A percentile compares a stretch with the other conserved stretches of the same genome.
Conservation (phyloP, 202 grass and related monocot species). For the Eragrostis tef region DNA sequence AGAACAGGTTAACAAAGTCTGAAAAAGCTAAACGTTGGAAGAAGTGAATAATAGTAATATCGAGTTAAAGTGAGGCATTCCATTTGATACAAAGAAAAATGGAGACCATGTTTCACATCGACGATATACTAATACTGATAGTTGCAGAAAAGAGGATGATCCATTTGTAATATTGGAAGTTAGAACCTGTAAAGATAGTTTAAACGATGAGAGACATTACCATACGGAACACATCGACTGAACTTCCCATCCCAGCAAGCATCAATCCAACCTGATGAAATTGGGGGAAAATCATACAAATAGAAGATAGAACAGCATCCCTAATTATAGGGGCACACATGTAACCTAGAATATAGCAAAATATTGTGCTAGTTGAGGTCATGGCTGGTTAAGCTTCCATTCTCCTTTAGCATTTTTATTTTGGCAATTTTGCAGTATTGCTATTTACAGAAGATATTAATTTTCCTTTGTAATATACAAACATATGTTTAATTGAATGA, state of each 20-base stretch:
- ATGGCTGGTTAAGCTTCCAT: neutral
- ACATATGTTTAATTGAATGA: neutral
- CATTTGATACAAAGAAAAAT: neutral
- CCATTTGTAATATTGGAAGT: slow-evolving; percentile 1
- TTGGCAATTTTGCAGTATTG: neutral
- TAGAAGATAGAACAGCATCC: slow-evolving; percentile 1
- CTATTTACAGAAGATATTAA: neutral
- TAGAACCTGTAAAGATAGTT: neutral
- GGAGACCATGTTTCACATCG: neutral
- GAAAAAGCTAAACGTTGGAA: neutral
- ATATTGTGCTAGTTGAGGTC: neutral
- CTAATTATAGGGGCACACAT: neutral
- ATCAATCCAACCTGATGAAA: slow-evolving; percentile 86
- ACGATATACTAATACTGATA: neutral
- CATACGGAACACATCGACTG: slow-evolving; percentile 80
- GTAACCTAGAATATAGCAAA: neutral
- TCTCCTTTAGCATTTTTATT: neutral
- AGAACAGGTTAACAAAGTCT: slow-evolving; percentile 19
- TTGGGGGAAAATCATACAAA: slow-evolving; percentile 12
- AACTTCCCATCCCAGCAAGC: slow-evolving; percentile 86
- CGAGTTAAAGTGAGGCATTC: slow-evolving; percentile 4
- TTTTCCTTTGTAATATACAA: neutral
- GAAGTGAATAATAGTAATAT: neutral
- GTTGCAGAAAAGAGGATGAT: neutral
- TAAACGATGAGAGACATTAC: slow-evolving; percentile 47